These are phyloP conservation scores for Flaveria robusta DNA, from an alignment of 129 eudicot species.

Conservation along the genomic window DNA sequence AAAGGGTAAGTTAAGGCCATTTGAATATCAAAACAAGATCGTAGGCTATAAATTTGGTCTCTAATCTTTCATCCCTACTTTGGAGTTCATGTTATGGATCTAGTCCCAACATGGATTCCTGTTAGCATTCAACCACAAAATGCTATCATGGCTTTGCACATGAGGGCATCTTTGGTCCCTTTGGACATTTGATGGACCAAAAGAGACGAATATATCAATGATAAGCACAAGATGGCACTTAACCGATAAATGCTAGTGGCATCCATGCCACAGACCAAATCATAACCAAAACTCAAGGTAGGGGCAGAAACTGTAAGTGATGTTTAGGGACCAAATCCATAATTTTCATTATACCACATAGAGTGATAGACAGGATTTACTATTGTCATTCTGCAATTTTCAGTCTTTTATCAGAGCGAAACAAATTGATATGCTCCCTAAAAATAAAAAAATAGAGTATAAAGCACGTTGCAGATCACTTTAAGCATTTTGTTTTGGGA, in stretches of 20 bases:
- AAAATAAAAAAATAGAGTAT: not conserved
- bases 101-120: not conserved
- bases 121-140: not conserved
- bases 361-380: not conserved
- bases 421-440: not conserved
- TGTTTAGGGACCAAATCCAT: not conserved
- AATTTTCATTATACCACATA: not conserved
- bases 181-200: not conserved
- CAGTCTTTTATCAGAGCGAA: not conserved
- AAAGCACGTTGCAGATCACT: not conserved
- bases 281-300: not conserved
- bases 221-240: constrained; percentile 1
- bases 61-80: too few species aligned
- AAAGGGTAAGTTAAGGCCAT: not conserved
- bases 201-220: not conserved
- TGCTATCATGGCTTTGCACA: not conserved
- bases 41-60: not conserved
- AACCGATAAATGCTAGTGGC: not conserved
- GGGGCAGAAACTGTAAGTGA: not conserved
- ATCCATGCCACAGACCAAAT: not conserved
- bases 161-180: not conserved
- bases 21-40: not conserved
- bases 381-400: not conserved
- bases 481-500: not conserved
- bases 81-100: not conserved